A percentile compares a stretch with the other conserved stretches of the same genome.
These are phyloP conservation scores for Porphyridium purpureum DNA, from an alignment of 23 red algal genomes.

Conservation along the genomic window DNA sequence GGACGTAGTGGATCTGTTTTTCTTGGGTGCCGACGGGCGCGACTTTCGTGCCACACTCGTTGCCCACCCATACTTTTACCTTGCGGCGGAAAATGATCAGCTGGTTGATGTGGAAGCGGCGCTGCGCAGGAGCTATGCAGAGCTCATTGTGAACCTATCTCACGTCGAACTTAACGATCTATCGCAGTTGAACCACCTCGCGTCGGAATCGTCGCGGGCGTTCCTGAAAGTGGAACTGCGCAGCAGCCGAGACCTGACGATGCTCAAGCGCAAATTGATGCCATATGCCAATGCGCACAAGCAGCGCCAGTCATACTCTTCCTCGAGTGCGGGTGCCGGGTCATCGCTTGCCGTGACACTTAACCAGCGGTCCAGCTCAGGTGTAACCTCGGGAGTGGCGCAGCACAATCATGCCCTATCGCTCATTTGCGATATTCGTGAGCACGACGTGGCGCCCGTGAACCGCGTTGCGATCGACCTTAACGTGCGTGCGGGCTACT, in stretches of 20 bases:
- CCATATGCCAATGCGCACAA: too few relatives aligned
- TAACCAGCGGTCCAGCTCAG: too few relatives aligned
- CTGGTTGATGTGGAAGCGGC: slow-evolving; percentile 62
- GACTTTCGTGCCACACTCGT: slow-evolving; percentile 77
- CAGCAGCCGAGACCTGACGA: slow-evolving; percentile 43
- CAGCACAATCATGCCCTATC: slow-evolving; percentile 29
- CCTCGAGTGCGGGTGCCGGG: too few relatives aligned
- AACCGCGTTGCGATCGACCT: slow-evolving; percentile 73
- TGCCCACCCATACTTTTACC: slow-evolving; percentile 78
- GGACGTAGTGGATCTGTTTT: slow-evolving; percentile 79
- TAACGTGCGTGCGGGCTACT: slow-evolving; percentile 73
- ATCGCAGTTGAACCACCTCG: slow-evolving; percentile 62
- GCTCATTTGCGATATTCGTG: slow-evolving; percentile 45
- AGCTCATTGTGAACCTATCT: slow-evolving; percentile 18
- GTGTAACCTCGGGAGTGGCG: too few relatives aligned
- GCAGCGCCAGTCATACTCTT: too few relatives aligned
- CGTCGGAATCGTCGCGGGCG: slow-evolving; percentile 4
- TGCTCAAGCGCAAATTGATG: slow-evolving; percentile 6
- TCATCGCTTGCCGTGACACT: too few relatives aligned
- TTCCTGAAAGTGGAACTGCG: slow-evolving; percentile 60
- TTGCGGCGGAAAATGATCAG: slow-evolving; percentile 21
- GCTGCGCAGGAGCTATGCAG: slow-evolving; percentile 16
- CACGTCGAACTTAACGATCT: slow-evolving; percentile 40
- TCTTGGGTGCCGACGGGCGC: slow-evolving; percentile 53
- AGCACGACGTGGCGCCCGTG: slow-evolving; percentile 84